phyloP scores from a whole-genome alignment of 2,329 filamentous ascomycete genomes.

The Cladophialophora psammophila region DNA sequence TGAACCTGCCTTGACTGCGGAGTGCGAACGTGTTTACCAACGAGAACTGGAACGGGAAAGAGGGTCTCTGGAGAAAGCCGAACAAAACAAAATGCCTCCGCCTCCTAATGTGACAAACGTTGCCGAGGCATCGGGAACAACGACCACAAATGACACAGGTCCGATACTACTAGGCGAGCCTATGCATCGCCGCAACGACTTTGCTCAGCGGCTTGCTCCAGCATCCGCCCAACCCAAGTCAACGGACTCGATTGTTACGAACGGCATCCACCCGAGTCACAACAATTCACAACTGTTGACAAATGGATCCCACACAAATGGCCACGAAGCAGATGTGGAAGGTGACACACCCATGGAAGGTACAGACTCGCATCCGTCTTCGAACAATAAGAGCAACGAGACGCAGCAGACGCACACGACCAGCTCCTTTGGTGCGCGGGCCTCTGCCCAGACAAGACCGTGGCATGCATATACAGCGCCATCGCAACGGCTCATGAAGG shows the following conservation, averaged over 20 bases:
- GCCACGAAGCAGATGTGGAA: slow-evolving; percentile 52
- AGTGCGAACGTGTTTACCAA: slow-evolving; percentile 83
- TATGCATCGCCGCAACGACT: slow-evolving; percentile 60
- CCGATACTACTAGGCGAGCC: slow-evolving; percentile 70
- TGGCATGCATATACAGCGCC: slow-evolving; percentile 56
- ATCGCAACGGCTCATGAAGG: slow-evolving; percentile 53
- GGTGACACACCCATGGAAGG: slow-evolving; percentile 71
- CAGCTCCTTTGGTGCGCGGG: slow-evolving; percentile 56
- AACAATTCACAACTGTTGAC: slow-evolving; percentile 39
- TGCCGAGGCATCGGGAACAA: slow-evolving; percentile 59
- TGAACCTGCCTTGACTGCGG: slow-evolving; percentile 67
- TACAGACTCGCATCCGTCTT: slow-evolving; percentile 58
- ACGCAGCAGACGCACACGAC: slow-evolving; percentile 56
- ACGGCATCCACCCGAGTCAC: slow-evolving; percentile 52
- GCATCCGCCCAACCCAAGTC: slow-evolving; percentile 63
- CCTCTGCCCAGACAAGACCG: slow-evolving; percentile 57
- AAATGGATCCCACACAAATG: slow-evolving; percentile 50
- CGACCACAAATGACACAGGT: slow-evolving; percentile 46
- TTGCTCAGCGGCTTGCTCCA: slow-evolving; percentile 44
- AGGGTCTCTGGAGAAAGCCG: slow-evolving; percentile 65
- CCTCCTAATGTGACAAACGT: slow-evolving; percentile 60
- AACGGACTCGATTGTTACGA: slow-evolving; percentile 43
- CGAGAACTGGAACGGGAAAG: slow-evolving; percentile 74
- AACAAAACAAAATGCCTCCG: slow-evolving; percentile 54
- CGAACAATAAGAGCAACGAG: slow-evolving; percentile 52